phyloP scores from a whole-genome alignment of 2,329 filamentous ascomycete genomes.

The Colletotrichum eremochloae region DNA sequence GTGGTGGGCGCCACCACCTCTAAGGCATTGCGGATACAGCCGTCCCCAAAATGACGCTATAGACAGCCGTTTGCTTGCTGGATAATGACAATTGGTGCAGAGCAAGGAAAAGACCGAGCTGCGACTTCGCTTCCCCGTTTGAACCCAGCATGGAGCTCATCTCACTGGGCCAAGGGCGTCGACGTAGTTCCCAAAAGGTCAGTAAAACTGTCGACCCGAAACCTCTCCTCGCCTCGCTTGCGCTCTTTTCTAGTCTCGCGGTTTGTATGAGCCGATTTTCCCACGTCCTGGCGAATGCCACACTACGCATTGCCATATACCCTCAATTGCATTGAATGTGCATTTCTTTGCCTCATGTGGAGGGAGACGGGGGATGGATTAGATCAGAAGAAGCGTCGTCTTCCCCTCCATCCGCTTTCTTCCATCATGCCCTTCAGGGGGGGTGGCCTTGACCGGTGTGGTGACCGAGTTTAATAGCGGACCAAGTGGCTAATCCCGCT shows the following conservation, averaged over 20 bases:
- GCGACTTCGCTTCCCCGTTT: background rate
- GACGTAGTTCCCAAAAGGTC: background rate
- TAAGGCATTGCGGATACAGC: constrained; percentile 11
- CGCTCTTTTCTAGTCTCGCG: background rate
- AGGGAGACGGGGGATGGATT: constrained; percentile 14
- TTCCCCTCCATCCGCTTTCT: background rate
- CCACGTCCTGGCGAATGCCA: background rate
- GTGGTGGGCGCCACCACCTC: background rate
- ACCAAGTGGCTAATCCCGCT: constrained; percentile 22
- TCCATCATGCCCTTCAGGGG: constrained; percentile 1
- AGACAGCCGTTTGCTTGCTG: background rate
- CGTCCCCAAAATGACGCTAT: background rate
- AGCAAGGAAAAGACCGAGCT: background rate
- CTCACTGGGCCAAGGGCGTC: background rate
- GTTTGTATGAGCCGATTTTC: background rate
- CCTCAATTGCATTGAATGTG: constrained; percentile 24
- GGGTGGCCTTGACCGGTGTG: constrained; percentile 33
- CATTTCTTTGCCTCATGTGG: constrained; percentile 27
- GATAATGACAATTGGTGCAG: background rate
- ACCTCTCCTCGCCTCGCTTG: background rate
- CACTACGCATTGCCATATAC: constrained; percentile 23
- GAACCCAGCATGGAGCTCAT: background rate
- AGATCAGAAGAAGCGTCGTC: constrained; percentile 28
- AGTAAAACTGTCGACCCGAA: background rate
- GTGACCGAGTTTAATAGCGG: constrained; percentile 25